phyloP scores from a whole-genome alignment of 495 filamentous ascomycete species.

The Aspergillus egyptiacus region DNA sequence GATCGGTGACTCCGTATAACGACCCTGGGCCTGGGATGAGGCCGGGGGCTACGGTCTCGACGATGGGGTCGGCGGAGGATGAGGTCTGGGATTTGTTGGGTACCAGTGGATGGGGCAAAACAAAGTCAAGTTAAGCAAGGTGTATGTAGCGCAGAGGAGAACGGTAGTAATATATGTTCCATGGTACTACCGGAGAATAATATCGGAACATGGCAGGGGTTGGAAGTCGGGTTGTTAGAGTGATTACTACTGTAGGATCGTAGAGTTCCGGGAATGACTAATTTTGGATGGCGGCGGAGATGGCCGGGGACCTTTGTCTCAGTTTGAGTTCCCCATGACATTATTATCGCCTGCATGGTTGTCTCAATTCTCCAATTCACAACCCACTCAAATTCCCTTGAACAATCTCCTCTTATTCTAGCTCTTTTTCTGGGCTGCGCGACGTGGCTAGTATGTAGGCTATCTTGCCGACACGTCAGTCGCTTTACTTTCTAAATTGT shows the following conservation, averaged over 20 bases:
- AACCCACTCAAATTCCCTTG: not conserved
- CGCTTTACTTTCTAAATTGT: slow-evolving; percentile 14
- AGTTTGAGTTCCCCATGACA: not conserved
- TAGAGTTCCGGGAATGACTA: not conserved
- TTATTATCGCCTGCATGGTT: not conserved
- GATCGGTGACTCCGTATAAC: slow-evolving; percentile 47
- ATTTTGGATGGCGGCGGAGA: not conserved
- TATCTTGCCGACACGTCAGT: slow-evolving; percentile 15
- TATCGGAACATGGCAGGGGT: too few relatives aligned
- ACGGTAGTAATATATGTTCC: not conserved
- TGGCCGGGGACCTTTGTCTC: not conserved
- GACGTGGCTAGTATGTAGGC: slow-evolving; percentile 24
- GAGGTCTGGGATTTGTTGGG: slow-evolving; percentile 45
- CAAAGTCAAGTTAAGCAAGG: too few relatives aligned
- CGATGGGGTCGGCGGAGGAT: slow-evolving; percentile 24
- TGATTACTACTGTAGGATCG: not conserved
- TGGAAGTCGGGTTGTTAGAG: not conserved
- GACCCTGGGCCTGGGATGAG: slow-evolving; percentile 52
- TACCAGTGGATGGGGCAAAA: slow-evolving; percentile 41
- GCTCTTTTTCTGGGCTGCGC: slow-evolving; percentile 16
- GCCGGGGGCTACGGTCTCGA: slow-evolving; percentile 44
- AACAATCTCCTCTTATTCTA: not conserved
- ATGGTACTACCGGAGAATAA: too few relatives aligned
- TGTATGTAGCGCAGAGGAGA: too few relatives aligned
- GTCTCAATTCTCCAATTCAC: not conserved